phyloP scores from a whole-genome alignment of 129 eudicot genomes.

The Cynara cardunculus region DNA sequence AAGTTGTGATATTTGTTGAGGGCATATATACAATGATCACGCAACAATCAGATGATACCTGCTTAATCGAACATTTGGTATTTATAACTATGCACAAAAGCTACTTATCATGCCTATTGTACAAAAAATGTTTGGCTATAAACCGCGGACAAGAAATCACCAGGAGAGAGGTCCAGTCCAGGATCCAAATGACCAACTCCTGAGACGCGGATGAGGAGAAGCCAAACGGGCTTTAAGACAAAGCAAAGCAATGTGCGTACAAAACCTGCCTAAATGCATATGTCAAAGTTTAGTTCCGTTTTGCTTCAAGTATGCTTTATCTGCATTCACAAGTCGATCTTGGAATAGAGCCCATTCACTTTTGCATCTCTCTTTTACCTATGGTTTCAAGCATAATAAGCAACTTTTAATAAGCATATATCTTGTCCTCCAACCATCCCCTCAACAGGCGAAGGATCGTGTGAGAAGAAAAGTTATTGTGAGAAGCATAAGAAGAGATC shows the following conservation, averaged over 20 bases:
- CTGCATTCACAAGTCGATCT: constrained; percentile 55
- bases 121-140: constrained; percentile 20
- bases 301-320: constrained; percentile 49
- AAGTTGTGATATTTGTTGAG: not conserved
- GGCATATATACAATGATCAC: constrained; percentile 1
- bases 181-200: constrained; percentile 3
- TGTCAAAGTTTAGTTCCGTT: constrained; percentile 28
- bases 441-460: too few species aligned
- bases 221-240: constrained; percentile 9
- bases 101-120: constrained; percentile 19
- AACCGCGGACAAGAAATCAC: constrained; percentile 1
- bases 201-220: not conserved
- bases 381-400: not conserved
- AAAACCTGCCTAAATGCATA: not conserved
- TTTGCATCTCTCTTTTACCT: constrained; percentile 79
- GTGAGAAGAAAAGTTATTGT: too few species aligned
- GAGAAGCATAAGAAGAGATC: too few species aligned
- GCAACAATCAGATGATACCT: not conserved
- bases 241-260: not conserved
- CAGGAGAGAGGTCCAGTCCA: not conserved
- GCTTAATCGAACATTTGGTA: constrained; percentile 8
- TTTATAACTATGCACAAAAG: constrained; percentile 15
- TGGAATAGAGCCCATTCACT: constrained; percentile 76
- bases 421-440: not conserved
- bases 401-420: not conserved